These are phyloP conservation scores for Theobroma cacao DNA, from an alignment of 345 rosid genomes.

Conservation along the genomic window DNA sequence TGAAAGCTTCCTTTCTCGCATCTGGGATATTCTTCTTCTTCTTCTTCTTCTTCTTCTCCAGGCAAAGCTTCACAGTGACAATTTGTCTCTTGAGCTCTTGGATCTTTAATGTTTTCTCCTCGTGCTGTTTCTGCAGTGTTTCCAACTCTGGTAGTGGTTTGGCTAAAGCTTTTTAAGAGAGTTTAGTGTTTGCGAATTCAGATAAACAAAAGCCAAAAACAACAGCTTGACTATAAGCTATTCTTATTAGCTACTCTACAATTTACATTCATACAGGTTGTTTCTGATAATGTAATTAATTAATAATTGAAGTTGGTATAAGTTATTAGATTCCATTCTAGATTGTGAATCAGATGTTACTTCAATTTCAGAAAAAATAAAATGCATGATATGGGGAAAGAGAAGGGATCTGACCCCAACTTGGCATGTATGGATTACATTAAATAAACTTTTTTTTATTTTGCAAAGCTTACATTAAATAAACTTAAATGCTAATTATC, in stretches of 20 bases:
- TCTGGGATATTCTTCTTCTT: slow-evolving; percentile 26
- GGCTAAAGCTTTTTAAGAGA: neutral
- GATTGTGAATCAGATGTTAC: neutral
- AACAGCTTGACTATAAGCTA: neutral
- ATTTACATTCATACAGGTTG: neutral
- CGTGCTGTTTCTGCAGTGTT: slow-evolving; percentile 34
- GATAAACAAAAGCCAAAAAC: neutral
- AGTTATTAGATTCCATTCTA: neutral
- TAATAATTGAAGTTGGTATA: neutral
- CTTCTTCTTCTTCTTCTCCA: slow-evolving; percentile 33
- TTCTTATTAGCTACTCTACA: neutral
- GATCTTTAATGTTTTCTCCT: slow-evolving; percentile 36
- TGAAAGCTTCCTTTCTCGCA: slow-evolving; percentile 35
- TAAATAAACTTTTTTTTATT: no score
- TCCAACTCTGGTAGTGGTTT: slow-evolving; percentile 26
- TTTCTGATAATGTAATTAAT: neutral
- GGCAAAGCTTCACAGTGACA: slow-evolving; percentile 27
- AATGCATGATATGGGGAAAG: no score
- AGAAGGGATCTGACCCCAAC: no score
- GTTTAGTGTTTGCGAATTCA: neutral
- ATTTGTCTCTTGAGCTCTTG: slow-evolving; percentile 43
- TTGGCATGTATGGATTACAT: neutral
- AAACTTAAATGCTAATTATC: no score
- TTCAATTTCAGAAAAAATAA: no score
- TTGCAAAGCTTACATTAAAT: neutral